These are phyloP conservation scores for Salinomyces thailandicus DNA, from an alignment of 2,329 filamentous ascomycete species.

Conservation along the genomic window DNA sequence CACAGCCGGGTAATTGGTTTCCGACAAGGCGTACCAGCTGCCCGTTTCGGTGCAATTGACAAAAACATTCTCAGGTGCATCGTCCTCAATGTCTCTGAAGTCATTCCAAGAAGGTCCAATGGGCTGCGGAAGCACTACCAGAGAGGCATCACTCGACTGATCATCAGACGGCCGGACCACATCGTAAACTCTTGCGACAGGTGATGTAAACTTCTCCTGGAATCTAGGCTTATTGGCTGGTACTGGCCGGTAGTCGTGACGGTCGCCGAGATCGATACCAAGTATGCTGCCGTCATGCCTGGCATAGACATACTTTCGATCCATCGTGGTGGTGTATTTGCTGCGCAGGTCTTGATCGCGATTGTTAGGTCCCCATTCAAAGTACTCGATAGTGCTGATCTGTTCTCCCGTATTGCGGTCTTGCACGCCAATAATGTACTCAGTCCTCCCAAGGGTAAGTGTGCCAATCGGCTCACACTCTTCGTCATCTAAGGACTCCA, in stretches of 20 bases:
- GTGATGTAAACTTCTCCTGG: conserved; percentile 24
- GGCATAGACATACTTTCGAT: conserved; percentile 81
- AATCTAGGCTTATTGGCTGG: conserved; percentile 13
- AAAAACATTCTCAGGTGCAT: conserved; percentile 48
- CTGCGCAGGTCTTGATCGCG: conserved; percentile 76
- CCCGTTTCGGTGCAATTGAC: conserved; percentile 79
- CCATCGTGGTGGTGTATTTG: conserved; percentile 73
- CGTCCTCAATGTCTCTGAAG: conserved; percentile 23
- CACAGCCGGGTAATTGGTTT: conserved; percentile 73
- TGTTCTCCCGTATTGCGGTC: conserved; percentile 60
- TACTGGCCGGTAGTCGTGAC: conserved; percentile 20
- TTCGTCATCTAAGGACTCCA: conserved; percentile 43
- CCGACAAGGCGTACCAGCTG: conserved; percentile 90
- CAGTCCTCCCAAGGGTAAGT: conserved; percentile 71
- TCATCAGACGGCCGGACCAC: conserved; percentile 48
- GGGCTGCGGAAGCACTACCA: conserved; percentile 81
- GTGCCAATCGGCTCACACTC: conserved; percentile 74
- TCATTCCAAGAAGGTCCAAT: conserved; percentile 44
- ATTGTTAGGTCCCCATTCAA: conserved; percentile 90
- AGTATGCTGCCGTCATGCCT: conserved; percentile 76
- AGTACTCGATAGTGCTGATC: conserved; percentile 83
- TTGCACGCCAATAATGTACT: conserved; percentile 82
- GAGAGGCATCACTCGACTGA: conserved; percentile 55
- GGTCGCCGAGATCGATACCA: conserved; percentile 59
- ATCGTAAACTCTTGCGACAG: conserved; percentile 24